Evolutionary conservation across 2,329 filamentous ascomycete genomes (phyloP), one percentile per base, ranked within the genome.

Genomic region (Trichophyton simii): DNA sequence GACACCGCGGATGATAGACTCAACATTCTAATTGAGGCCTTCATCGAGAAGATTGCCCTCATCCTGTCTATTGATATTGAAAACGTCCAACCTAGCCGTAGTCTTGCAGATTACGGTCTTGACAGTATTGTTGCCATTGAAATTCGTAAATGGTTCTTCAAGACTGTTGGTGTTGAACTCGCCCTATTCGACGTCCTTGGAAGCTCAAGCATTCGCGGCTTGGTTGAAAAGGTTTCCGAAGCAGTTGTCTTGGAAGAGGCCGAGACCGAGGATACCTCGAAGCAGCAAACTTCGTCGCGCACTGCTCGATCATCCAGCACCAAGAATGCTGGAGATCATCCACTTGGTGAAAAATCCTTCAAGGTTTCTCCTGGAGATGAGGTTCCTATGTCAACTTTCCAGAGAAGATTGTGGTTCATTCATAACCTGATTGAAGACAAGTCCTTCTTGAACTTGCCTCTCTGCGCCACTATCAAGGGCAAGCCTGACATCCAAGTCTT

Each of bases 381-480:
- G 20, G 55, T 68, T 58, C 68, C 68, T 13, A 67, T 70, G 64
- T 70, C 68, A 0, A 66, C 65, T 52, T 68, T 63, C 60, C 67
- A 68, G 59, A 64, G 64, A 36, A 63, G 67, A 46, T 38, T 68
- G 5, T 68, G 66, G 66, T 68, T 66, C 52, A 58, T 67, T n/a
- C 66, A 68, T 55, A 66, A 68, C 41, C 58, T 68, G 22, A 50
- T 66, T 7, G 63, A 65, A 41, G 67, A 68, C 60, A 64, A 63
- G 41, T 63, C 63, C 3, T 62, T 64, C 34, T 61, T 68, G 38
- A 68, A 68, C 63, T 59, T 68, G 6, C 64, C 65, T 13, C 60
- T 65, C 31, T 55, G 62, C 38, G 60, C 62, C 52, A 63, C 62
- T 54, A 60, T 68, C 13, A 62, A 62, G 13, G 67, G 66, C 42